Base-by-base conservation (phyloP, 805 yeast genomes). In the Nakazawaea ernobii region DNA sequence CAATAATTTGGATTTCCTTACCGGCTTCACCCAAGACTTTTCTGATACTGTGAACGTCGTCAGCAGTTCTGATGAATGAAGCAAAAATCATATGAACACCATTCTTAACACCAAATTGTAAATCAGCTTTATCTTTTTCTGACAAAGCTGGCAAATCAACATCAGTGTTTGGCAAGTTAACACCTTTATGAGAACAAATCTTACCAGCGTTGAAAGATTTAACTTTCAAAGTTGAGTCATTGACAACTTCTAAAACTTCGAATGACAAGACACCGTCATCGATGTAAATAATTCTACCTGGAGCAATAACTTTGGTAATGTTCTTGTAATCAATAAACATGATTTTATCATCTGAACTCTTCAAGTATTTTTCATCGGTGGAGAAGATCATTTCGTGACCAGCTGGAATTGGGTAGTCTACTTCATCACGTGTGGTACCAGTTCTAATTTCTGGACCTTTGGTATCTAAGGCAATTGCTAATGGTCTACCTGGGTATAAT, bases 381-480 rank as follows among this genome's bases (percentile, higher is more conserved):
- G 97, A 74, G 78, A 94, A 86, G 65, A 75, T 81, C 95, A 94
- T 86, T 70, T 85, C 92, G 70, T 89, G 96, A 72, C 81, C 82
- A 52, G 94, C 78, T 39, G 78, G 70, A 62, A 94, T 86, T 63
- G 96, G 85, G 72, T 71, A 89, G 67, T 94, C 99, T 52, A 71
- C 69, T 51, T 80, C 86, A 62, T 78, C 87, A 54, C 71, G 68
- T 60, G 99, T 94, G 69, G 90, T 82, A 71, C 99, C 99, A 50
- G 99, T 92, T 82, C 99, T 88, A 75, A 94, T 94, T 76, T 94
- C 99, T 55, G 99, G 99, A 60, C 99, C 99, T 81, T 94, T 94
- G 70, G 98, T 94, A 71, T 94, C 99, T 61, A 94, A 82, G 56
- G 99, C 99, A 71, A 94, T 91, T 53, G 97, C 98, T 63, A 94